phyloP scores from a whole-genome alignment of 129 eudicot species.

The Helichrysum umbraculigerum region DNA sequence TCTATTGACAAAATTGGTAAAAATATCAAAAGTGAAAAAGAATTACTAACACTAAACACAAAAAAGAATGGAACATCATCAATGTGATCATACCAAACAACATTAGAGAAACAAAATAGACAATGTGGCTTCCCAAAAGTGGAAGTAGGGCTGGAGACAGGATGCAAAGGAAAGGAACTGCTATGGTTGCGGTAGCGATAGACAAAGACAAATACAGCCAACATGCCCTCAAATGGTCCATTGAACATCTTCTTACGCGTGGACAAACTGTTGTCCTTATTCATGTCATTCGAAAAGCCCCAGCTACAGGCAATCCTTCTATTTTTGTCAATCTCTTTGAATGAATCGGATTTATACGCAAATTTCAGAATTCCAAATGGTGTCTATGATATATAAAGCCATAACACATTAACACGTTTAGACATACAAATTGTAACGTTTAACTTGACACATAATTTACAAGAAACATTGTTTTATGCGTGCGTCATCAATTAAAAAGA shows the following conservation, averaged over 20 bases:
- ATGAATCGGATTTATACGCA: neutral
- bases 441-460: too few species aligned
- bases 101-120: constrained; percentile 1
- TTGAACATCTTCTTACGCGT: constrained; percentile 42
- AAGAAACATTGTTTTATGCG: too few species aligned
- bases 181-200: constrained; percentile 57
- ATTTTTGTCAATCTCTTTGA: neutral
- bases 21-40: neutral
- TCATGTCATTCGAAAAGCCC: constrained; percentile 41
- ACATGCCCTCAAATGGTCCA: constrained; percentile 56
- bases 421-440: too few species aligned
- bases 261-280: constrained; percentile 53
- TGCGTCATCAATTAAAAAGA: too few species aligned
- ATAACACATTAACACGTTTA: too few species aligned
- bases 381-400: neutral
- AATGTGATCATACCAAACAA: constrained; percentile 13
- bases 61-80: constrained; percentile 4
- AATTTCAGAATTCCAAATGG: neutral
- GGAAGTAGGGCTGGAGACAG: constrained; percentile 28
- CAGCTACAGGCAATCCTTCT: constrained; percentile 28
- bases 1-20: constrained; percentile 20
- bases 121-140: constrained; percentile 47
- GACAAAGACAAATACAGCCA: constrained; percentile 60
- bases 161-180: constrained; percentile 18
- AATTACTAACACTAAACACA: neutral